Evolutionary conservation across 2,329 filamentous ascomycete species (phyloP), one percentile per base, ranked within the genome.

Genomic region (Beauveria sp.): DNA sequence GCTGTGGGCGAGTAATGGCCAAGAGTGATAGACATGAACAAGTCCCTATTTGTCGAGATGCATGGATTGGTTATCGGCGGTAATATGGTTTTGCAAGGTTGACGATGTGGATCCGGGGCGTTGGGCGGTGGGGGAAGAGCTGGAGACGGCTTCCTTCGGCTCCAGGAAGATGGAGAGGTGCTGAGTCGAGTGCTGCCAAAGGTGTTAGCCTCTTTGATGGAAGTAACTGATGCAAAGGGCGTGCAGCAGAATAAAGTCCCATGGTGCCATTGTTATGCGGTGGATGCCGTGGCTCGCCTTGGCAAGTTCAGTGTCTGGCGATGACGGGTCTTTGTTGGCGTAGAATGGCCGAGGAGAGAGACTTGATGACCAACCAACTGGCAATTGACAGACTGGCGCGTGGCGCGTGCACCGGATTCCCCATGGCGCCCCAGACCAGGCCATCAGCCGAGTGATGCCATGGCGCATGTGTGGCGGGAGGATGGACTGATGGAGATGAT

Each of bases 41-140:
- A 26, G 12, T 16, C 30, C 20, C 7, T 42, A 5, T 42, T 24
- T 56, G 26, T 45, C 18, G 6, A 22, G 20, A n/a, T 56, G n/a
- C 38, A 40, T 24, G 34, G 45, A 6, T 26, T 46, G 53, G 45
- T n/a, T 26, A 9, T 24, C 61, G 62, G 66, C 65, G 57, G 60
- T 45, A 34, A 34, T 14, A 34, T 59, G 60, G 62, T 59, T 67
- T 60, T 67, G 67, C 47, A n/a, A n/a, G 47, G 53, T 30, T 45
- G 24, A 42, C 2, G 34, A 43, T 42, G 51, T 57, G 50, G 59
- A 50, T 62, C 42, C 57, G 60, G 61, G 54, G 61, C 60, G 62
- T 60, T 53, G 26, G 10, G 16, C n/a, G 38, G 54, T 47, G 42
- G 58, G 30, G 9, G 22, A 16, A 5, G 45, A 26, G 30, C 45